A percentile compares a stretch with the other conserved stretches of the same genome.
Conservation (phyloP, 169 alveolate genomes). For the Miamiensis avidus region DNA sequence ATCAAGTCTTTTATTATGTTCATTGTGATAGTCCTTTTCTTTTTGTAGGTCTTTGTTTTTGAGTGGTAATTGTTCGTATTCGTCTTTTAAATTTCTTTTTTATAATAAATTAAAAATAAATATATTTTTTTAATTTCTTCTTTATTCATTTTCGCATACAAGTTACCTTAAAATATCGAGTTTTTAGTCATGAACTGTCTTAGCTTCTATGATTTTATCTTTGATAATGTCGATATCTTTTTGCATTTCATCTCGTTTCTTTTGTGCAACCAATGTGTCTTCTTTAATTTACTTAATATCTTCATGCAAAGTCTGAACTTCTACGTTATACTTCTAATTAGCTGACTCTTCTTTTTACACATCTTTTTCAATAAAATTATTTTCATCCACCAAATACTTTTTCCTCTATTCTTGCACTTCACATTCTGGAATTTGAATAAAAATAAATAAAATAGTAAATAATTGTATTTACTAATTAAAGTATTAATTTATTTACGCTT, state of each 20-base stretch:
- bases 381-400: slow-evolving; percentile 19
- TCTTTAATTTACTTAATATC: slow-evolving; percentile 51
- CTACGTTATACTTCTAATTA: slow-evolving; percentile 14
- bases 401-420: slow-evolving; percentile 5
- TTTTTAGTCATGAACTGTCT: slow-evolving; percentile 27
- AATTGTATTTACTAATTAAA: not conserved
- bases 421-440: no score
- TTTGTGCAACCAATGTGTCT: slow-evolving; percentile 45
- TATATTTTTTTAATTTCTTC: slow-evolving; percentile 24
- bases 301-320: slow-evolving; percentile 33
- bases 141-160: no score
- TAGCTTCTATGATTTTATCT: slow-evolving; percentile 31
- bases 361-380: slow-evolving; percentile 27
- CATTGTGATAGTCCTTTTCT: slow-evolving; percentile 31
- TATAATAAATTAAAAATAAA: slow-evolving; percentile 38
- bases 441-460: not conserved
- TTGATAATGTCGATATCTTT: slow-evolving; percentile 45
- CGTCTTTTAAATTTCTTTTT: slow-evolving; percentile 46
- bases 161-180: slow-evolving; percentile 25
- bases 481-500: slow-evolving; percentile 18
- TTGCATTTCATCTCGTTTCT: slow-evolving; percentile 47
- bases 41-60: slow-evolving; percentile 51
- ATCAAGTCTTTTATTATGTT: slow-evolving; percentile 24
- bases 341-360: slow-evolving; percentile 21
- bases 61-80: slow-evolving; percentile 44